Evolutionary conservation across 2,329 filamentous ascomycete genomes (phyloP), one percentile per base, ranked within the genome.

Genomic region (Neofusicoccum laricinum): DNA sequence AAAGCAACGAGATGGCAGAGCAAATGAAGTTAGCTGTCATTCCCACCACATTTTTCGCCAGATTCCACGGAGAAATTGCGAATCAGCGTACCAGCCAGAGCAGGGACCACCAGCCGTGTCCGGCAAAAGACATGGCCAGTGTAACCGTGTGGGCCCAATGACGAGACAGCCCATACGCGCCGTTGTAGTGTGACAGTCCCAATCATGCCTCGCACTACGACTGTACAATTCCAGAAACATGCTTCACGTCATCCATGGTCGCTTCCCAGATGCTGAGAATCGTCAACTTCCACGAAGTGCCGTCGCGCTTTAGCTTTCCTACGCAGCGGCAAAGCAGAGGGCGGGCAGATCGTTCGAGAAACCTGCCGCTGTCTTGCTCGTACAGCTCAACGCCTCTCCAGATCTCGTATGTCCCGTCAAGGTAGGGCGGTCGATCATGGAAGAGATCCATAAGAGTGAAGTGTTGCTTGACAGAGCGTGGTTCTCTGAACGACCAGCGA

Each of bases 371-470:
- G 61, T 76, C 72, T 14, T 38, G 19, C 25, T 85, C 79, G 71
- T 78, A 82, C 2, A 85, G 70, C 11, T 71, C 68, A 3, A 76
- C 73, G 4, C 77, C 74, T 66, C 80, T 80, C 79, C 81, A 85
- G 32, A 82, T 76, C 50, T 77, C 72, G 43, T 82, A 82, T 1
- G 76, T 69, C 0, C 79, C 80, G 61, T 81, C 75, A 66, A 86
- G 71, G 63, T 84, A 85, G 0, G 87, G 88, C 4, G 83, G 82
- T 11, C 79, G 80, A 19, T 86, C 81, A 66, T 86, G 84, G 68
- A 86, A 88, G 0, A 91, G 73, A 68, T 90, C 88, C 43, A 80
- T 79, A 57, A 91, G 84, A n/a, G 85, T 81, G 67, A 91, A 90
- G 63, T 85, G 79, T 70, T 91, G 88, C 66, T 81, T 85, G 4